A percentile compares a stretch with the other conserved stretches of the same genome.
Evolutionary conservation across 306 rosid genomes (phyloP).

Genomic region (Rosa persica): DNA sequence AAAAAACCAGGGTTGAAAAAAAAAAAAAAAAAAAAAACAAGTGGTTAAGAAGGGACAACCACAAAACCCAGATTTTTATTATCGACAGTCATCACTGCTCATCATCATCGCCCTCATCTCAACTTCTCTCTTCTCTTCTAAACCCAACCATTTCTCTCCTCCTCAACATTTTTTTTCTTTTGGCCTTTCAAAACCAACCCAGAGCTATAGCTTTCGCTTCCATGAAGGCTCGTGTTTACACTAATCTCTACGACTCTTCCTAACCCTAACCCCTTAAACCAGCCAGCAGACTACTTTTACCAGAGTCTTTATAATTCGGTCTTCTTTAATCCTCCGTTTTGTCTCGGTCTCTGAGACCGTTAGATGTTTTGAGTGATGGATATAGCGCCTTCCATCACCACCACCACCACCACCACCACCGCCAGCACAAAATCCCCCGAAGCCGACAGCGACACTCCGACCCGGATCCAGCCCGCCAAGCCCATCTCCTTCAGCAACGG

Average conservation of each 20-base stretch:
- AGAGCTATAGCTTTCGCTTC: constrained; percentile 5
- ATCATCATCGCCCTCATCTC: constrained; percentile 37
- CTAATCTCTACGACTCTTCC: constrained; percentile 34
- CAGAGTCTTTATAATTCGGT: background rate
- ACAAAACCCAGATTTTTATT: constrained; percentile 69
- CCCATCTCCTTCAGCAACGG: constrained; percentile 72
- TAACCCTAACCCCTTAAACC: constrained; percentile 40
- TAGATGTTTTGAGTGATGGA: constrained; percentile 65
- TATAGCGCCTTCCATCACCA: constrained; percentile 38
- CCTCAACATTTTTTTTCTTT: background rate
- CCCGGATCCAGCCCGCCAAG: constrained; percentile 56
- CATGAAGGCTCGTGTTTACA: constrained; percentile 28
- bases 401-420: constrained; percentile 19
- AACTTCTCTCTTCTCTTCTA: constrained; percentile 7
- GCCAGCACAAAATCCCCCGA: constrained; percentile 60
- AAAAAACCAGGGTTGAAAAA: constrained; percentile 76
- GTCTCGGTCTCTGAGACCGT: constrained; percentile 22
- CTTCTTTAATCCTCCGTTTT: background rate
- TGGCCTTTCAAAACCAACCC: background rate
- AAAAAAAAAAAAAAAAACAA: constrained; percentile 34
- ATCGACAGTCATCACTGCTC: constrained; percentile 72
- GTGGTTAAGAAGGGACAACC: constrained; percentile 89
- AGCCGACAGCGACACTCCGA: constrained; percentile 62
- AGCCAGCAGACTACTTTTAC: background rate
- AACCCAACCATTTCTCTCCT: background rate